Conservation (phyloP, 1,284 basidiomycete species). For the Rhodotorula sp. region DNA sequence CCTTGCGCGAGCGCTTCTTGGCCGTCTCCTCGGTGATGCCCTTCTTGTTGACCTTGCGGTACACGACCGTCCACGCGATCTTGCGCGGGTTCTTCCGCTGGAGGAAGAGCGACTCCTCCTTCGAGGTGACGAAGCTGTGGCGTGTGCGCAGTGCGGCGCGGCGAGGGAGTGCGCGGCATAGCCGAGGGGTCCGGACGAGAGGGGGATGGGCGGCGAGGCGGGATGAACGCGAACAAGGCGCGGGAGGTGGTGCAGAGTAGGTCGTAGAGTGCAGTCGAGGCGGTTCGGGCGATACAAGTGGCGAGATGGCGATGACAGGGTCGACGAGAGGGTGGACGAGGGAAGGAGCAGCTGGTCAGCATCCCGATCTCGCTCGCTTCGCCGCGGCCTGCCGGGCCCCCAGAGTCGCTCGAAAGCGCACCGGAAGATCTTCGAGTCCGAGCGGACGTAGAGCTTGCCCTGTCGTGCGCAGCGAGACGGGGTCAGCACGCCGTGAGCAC, state of each 20-base stretch:
- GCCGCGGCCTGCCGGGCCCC: background rate
- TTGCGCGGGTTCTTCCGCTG: conserved; percentile 99
- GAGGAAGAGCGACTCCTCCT: conserved; percentile 94
- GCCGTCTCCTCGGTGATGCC: conserved; percentile 97
- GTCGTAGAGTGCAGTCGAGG: background rate
- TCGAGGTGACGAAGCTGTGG: conserved; percentile 61
- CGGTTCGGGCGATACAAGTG: background rate
- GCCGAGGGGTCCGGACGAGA: background rate
- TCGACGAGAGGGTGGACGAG: background rate
- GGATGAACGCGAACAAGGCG: background rate
- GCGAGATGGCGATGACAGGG: background rate
- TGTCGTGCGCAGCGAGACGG: background rate
- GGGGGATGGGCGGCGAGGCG: no score
- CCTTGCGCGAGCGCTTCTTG: conserved; percentile 97
- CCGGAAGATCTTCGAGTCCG: conserved; percentile 83
- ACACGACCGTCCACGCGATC: conserved; percentile 94
- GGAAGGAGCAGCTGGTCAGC: background rate
- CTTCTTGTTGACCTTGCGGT: conserved; percentile 99
- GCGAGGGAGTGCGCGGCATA: background rate
- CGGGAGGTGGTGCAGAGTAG: background rate
- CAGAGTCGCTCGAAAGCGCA: conserved; percentile 1
- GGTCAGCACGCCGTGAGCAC: background rate
- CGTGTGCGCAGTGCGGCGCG: background rate
- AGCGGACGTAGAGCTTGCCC: conserved; percentile 87
- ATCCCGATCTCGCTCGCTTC: background rate